These are phyloP conservation scores for Dacryopinax spathularia DNA, from an alignment of 768 basidiomycete genomes.

Conservation along the genomic window DNA sequence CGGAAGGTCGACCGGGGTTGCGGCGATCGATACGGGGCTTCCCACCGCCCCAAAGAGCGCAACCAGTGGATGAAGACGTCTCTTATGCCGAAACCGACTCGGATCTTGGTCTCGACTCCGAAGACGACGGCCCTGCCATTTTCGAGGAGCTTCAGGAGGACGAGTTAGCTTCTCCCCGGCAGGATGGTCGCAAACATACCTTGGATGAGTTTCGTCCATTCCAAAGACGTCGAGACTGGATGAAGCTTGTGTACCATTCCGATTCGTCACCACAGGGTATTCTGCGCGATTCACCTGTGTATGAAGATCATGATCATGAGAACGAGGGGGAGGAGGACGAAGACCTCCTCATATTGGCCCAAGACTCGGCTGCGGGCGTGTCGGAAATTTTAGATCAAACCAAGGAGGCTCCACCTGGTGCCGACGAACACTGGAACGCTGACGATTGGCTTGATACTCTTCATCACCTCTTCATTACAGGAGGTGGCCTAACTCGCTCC, in stretches of 20 bases:
- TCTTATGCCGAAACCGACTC: slow-evolving; percentile 72
- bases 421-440: slow-evolving; percentile 62
- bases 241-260: slow-evolving; percentile 66
- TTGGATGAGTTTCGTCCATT: slow-evolving; percentile 32
- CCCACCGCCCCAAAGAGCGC: slow-evolving; percentile 21
- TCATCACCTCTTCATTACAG: slow-evolving; percentile 76
- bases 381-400: slow-evolving; percentile 51
- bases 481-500: slow-evolving; percentile 15
- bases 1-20: slow-evolving; percentile 34
- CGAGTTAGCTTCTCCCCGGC: slow-evolving; percentile 35
- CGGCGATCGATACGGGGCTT: slow-evolving; percentile 33
- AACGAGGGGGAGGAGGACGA: slow-evolving; percentile 34
- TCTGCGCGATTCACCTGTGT: slow-evolving; percentile 31
- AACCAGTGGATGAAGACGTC: slow-evolving; percentile 31
- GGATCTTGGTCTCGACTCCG: slow-evolving; percentile 38
- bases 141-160: slow-evolving; percentile 37
- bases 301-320: slow-evolving; percentile 11
- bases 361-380: slow-evolving; percentile 23
- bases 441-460: slow-evolving; percentile 77
- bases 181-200: slow-evolving; percentile 28
- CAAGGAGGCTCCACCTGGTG: slow-evolving; percentile 39
- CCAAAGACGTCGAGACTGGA: slow-evolving; percentile 46
- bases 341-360: slow-evolving; percentile 59
- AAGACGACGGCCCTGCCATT: slow-evolving; percentile 23
- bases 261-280: slow-evolving; percentile 57